phyloP scores from a whole-genome alignment of 2,329 filamentous ascomycete genomes.

The Aspergillus udagawae region DNA sequence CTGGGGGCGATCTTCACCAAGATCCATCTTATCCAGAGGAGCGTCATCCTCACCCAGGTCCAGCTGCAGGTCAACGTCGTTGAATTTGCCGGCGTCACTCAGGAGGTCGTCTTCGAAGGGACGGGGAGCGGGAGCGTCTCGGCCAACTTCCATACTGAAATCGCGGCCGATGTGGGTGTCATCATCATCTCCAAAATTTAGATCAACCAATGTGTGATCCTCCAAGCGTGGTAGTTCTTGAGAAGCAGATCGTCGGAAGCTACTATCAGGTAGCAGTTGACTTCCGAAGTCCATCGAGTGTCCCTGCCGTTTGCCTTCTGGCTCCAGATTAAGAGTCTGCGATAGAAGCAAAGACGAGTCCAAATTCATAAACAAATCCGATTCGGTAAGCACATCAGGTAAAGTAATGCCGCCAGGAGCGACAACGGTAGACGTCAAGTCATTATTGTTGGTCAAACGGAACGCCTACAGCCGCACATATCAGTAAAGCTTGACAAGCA shows the following conservation, averaged over 20 bases:
- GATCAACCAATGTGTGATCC: conserved; percentile 68
- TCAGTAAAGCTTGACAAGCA: conserved; percentile 28
- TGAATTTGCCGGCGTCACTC: conserved; percentile 62
- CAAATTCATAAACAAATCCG: conserved; percentile 78
- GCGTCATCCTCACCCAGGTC: conserved; percentile 47
- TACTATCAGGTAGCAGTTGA: conserved; percentile 71
- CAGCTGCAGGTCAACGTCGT: conserved; percentile 49
- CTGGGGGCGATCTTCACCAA: conserved; percentile 32
- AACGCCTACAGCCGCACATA: conserved; percentile 64
- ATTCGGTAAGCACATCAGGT: conserved; percentile 87
- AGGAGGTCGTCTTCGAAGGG: conserved; percentile 53
- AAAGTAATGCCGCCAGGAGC: conserved; percentile 82
- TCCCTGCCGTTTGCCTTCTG: conserved; percentile 32
- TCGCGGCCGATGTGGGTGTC: conserved; percentile 63
- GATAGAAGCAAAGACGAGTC: conserved; percentile 82
- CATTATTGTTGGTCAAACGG: conserved; percentile 88
- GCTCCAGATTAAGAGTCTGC: conserved; percentile 55
- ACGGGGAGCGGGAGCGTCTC: conserved; percentile 70
- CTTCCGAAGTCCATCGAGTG: conserved; percentile 58
- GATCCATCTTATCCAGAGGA: conserved; percentile 38
- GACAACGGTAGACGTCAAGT: conserved; percentile 77
- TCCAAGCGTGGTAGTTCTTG: conserved; percentile 54
- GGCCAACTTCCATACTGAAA: conserved; percentile 79
- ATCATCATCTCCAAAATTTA: conserved; percentile 60
- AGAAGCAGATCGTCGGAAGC: conserved; percentile 42